Evolutionary conservation across 495 filamentous ascomycete species (phyloP).

Genomic region (Penicillium soppii): DNA sequence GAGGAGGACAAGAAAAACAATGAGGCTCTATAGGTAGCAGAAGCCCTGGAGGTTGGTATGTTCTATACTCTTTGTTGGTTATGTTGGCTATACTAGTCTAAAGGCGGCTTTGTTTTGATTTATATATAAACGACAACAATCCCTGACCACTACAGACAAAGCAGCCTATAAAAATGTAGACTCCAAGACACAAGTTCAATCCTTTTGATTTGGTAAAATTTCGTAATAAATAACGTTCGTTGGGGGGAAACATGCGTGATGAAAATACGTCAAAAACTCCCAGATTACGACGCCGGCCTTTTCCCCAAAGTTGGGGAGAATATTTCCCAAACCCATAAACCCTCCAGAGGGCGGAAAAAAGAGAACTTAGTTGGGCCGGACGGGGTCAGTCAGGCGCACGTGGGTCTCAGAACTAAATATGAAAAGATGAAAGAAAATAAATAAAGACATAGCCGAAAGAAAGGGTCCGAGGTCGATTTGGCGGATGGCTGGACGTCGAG

Average conservation of each 20-base stretch:
- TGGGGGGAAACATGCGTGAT: background rate
- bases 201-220: background rate
- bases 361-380: conserved; percentile 13
- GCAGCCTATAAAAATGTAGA: too few species aligned
- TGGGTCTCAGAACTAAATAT: conserved; percentile 19
- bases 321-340: conserved; percentile 12
- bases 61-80: too few species aligned
- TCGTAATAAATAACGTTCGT: conserved; percentile 6
- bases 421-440: background rate
- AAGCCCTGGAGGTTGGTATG: too few species aligned
- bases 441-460: conserved; percentile 2
- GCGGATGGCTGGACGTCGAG: conserved; percentile 6
- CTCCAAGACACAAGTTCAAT: too few species aligned
- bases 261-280: background rate
- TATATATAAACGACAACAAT: too few species aligned
- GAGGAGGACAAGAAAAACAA: background rate
- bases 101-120: too few species aligned
- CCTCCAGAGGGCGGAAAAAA: conserved; percentile 8
- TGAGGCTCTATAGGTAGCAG: too few species aligned
- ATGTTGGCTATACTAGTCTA: too few species aligned
- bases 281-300: conserved; percentile 6
- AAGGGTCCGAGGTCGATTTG: conserved; percentile 1
- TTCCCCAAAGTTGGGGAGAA: background rate
- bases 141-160: too few species aligned
- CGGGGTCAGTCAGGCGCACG: conserved; percentile 23